Evolutionary conservation across 2,329 filamentous ascomycete species (phyloP).

Genomic region (Cercospora brassicicola): DNA sequence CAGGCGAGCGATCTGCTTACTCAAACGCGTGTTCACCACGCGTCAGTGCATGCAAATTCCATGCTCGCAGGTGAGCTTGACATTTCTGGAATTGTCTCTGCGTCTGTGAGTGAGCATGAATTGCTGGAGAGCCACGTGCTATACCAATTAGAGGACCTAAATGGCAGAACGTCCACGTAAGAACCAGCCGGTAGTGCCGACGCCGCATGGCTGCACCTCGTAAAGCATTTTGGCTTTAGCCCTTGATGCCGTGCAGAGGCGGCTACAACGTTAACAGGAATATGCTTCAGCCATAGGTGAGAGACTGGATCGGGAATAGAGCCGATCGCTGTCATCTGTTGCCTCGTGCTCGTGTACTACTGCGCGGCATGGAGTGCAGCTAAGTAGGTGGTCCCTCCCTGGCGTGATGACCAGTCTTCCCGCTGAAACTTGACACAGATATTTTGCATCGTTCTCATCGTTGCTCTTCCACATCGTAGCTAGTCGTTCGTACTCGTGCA

Average conservation of each 20-base stretch:
- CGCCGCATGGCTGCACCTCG: slow-evolving; percentile 6
- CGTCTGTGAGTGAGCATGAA: background rate
- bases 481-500: background rate
- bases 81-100: background rate
- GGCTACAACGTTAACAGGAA: slow-evolving; percentile 12
- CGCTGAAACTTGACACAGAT: background rate
- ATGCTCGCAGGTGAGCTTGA: background rate
- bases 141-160: background rate
- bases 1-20: background rate
- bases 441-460: background rate
- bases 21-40: background rate
- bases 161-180: background rate
- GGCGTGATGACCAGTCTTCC: background rate
- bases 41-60: background rate
- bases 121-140: background rate
- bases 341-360: background rate
- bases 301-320: slow-evolving; percentile 9
- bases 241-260: slow-evolving; percentile 15
- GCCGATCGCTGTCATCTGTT: slow-evolving; percentile 7
- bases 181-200: background rate
- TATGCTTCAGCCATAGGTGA: slow-evolving; percentile 11
- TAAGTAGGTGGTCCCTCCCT: background rate
- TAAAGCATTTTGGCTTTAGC: slow-evolving; percentile 11
- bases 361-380: background rate
- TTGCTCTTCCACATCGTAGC: background rate